Evolutionary conservation across 331 rosid species (phyloP), one percentile per base, ranked within the genome.

Genomic region (Spiraea crenata): DNA sequence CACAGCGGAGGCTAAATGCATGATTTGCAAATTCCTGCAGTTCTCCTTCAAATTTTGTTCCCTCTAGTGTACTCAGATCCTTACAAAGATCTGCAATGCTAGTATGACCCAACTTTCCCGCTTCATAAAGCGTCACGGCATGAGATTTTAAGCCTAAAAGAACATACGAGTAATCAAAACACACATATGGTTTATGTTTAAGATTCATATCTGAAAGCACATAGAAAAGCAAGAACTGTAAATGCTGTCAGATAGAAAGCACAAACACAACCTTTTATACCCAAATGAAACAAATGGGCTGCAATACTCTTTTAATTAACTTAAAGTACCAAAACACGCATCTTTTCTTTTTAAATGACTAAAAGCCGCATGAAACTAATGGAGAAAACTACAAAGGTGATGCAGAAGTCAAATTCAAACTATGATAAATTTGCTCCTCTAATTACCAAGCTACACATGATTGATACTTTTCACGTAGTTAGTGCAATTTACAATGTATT

Each of bases 91-190:
- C 97, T 34, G 88, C 59, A 78, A 95, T 95, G 74, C 96, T 83
- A 61, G 90, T 85, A 87, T 95, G 91, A 70, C 95, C 97, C 86
- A 95, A 72, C 74, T 95, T 95, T 40, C 97, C 99, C 34, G 93
- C 99, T 79, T 95, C 99, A 64, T 95, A 95, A 50, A 95, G 90
- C 11, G 97, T 95, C 65, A 95, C 97, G n/a, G 99, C 99, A 89
- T 95, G 99, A 59, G 96, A 89, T 82, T 95, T 95, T 82, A 95
- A 80, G 66, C 99, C 99, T 95, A 83, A 74, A 46, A 64, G 85
- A 79, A 50, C 71, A 50, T 79, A 57, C 12, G 2, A 16, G 13
- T 39, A 64, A 57, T 64, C 8, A 70, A 45, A 20, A 57, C 1
- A 25, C 14, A 57, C 7, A 20, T 40, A 69, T 10, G 15, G 25